Conservation (phyloP, 805 yeast genomes). For the Ogataea siamensis region DNA sequence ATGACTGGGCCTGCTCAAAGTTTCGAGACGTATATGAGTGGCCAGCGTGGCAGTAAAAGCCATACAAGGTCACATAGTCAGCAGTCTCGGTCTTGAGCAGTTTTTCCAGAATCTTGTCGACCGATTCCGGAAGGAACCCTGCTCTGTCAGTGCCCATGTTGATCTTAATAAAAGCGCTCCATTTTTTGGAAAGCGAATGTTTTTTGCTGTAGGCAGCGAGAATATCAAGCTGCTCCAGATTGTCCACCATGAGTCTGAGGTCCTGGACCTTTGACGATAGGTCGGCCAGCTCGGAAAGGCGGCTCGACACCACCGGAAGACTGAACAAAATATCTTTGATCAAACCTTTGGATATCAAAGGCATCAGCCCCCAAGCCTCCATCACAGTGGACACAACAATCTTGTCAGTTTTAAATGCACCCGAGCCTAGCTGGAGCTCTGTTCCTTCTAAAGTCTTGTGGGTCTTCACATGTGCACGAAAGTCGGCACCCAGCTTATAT, state of each 20-base stretch:
- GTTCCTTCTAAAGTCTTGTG: constrained; percentile 68
- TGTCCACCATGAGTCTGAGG: constrained; percentile 61
- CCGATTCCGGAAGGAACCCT: constrained; percentile 41
- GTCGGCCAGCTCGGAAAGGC: constrained; percentile 46
- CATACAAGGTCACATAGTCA: constrained; percentile 47
- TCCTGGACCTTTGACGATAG: constrained; percentile 41
- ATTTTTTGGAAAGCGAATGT: constrained; percentile 34
- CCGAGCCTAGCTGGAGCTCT: constrained; percentile 49
- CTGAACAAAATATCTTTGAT: constrained; percentile 54
- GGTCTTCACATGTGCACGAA: constrained; percentile 75
- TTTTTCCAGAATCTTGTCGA: constrained; percentile 37
- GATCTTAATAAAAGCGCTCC: constrained; percentile 68
- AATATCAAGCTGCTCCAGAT: constrained; percentile 51
- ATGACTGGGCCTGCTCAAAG: constrained; percentile 44
- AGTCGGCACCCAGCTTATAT: constrained; percentile 36
- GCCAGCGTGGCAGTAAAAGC: constrained; percentile 80
- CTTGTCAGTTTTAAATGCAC: constrained; percentile 40
- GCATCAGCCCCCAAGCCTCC: constrained; percentile 57
- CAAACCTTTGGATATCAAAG: constrained; percentile 29
- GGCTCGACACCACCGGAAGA: constrained; percentile 53
- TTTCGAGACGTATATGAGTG: constrained; percentile 58
- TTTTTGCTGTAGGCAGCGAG: constrained; percentile 38
- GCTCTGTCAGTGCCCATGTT: constrained; percentile 75
- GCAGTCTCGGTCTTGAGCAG: constrained; percentile 26
- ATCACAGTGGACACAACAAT: constrained; percentile 67